Evolutionary conservation across 2,329 filamentous ascomycete species (phyloP), one percentile per base, ranked within the genome.

Genomic region (Alternaria burnsii): DNA sequence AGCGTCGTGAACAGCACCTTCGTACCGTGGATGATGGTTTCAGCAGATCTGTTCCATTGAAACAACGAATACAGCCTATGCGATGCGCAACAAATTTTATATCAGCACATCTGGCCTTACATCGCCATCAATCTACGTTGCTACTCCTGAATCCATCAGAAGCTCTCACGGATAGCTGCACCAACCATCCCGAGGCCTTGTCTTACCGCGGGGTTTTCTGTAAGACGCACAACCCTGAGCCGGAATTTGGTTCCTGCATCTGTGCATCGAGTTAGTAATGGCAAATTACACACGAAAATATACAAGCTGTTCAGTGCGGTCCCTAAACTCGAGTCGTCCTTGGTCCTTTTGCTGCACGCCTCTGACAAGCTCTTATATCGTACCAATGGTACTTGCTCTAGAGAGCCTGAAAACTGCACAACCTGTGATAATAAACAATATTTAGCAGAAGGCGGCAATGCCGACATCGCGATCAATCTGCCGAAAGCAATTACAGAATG

Each of bases 191-290:
- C 11, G 28, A 30, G 28, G 28, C 11, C 46, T 59, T 41, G 47
- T 55, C 60, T 48, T 53, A 61, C 63, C 30, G 47, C 34, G 32
- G 47, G 41, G 18, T 58, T 42, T 41, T 50, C 43, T 48, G 58
- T 59, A 42, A 30, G 18, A 55, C 42, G 43, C 54, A 61, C 28
- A 30, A 61, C n/a, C 46, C 28, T 46, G 56, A 38, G 34, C 52
- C 40, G 34, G 43, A 53, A 18, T 50, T 40, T 59, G 47, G 63
- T 62, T 66, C 59, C 63, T 67, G 58, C 52, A 61, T 69, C 32
- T 52, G 52, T 61, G 57, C 55, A 42, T 41, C 54, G 9, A 16
- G 50, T 24, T 58, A 58, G 24, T 41, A 11, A 24, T 24, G 9
- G 42, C 32, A 36, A 32, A 14, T 52, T 52, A 6, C 47, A 48